phyloP scores from a whole-genome alignment of 2,329 filamentous ascomycete species.

The Whalleya microplaca region DNA sequence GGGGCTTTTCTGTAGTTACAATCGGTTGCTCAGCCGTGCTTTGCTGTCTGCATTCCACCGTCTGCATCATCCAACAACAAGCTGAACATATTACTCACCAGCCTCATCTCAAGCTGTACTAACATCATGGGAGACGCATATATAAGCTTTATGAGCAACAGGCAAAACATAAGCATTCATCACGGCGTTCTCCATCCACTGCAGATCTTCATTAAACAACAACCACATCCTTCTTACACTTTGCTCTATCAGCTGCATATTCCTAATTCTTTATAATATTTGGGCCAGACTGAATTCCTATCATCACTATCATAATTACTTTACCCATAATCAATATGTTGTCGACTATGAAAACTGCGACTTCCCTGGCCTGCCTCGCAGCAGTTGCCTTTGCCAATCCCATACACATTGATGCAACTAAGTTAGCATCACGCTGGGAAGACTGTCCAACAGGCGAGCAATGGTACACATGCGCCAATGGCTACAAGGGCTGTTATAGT shows the following conservation, averaged over 20 bases:
- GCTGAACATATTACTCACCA: not conserved
- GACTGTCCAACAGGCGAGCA: conserved; percentile 10
- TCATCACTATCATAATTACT: not conserved
- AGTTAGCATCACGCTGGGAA: not conserved
- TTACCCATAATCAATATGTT: conserved; percentile 21
- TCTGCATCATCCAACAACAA: not conserved
- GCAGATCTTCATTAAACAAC: conserved; percentile 7
- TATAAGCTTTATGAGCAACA: conserved; percentile 12
- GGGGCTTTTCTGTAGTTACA: not conserved
- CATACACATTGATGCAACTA: not conserved
- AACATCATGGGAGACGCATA: conserved; percentile 2
- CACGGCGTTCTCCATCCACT: conserved; percentile 12
- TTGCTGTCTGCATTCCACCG: conserved; percentile 10
- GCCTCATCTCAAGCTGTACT: conserved; percentile 1
- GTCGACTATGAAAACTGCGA: conserved; percentile 16
- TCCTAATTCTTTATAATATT: not conserved
- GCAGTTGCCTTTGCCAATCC: conserved; percentile 10
- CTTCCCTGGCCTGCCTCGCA: conserved; percentile 18
- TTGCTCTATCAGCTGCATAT: not conserved
- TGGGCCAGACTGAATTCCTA: not conserved
- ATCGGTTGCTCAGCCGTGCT: conserved; percentile 11
- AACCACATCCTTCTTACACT: not conserved
- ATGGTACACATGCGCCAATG: conserved; percentile 21
- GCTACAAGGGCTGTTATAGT: conserved; percentile 18
- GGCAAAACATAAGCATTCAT: conserved; percentile 5